Conservation (phyloP, 257 asterid genomes). For the Ophiorrhiza pumila region DNA sequence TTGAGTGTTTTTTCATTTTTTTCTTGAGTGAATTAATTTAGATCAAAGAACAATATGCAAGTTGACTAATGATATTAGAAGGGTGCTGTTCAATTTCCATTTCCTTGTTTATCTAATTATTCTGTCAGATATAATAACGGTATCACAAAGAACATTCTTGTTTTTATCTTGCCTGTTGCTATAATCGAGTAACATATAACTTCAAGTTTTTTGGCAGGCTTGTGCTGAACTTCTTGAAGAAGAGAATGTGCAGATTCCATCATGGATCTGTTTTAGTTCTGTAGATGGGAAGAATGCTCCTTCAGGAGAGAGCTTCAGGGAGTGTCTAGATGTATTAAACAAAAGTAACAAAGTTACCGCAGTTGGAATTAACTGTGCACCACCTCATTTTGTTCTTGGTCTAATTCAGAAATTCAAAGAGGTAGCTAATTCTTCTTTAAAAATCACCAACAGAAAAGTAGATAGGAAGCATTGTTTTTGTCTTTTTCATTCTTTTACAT, state of each 20-base stretch:
- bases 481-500: background rate
- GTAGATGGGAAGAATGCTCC: constrained; percentile 72
- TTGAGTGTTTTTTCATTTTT: background rate
- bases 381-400: constrained; percentile 70
- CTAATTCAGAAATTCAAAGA: constrained; percentile 59
- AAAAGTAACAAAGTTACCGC: constrained; percentile 51
- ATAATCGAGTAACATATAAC: background rate
- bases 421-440: constrained; percentile 32
- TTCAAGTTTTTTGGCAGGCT: constrained; percentile 40
- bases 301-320: constrained; percentile 79
- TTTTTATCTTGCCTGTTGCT: background rate
- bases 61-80: background rate
- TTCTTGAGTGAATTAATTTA: background rate
- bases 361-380: constrained; percentile 79
- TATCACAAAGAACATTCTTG: constrained; percentile 1
- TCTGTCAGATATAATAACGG: background rate
- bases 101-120: background rate
- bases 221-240: constrained; percentile 69
- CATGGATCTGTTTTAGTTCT: constrained; percentile 88
- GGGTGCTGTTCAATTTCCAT: background rate
- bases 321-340: constrained; percentile 48
- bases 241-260: constrained; percentile 58
- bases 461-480: background rate
- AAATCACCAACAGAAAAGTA: background rate
- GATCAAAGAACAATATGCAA: too few species aligned